Conservation (phyloP, 2,329 filamentous ascomycete genomes). For the Arachnomyces sp. region DNA sequence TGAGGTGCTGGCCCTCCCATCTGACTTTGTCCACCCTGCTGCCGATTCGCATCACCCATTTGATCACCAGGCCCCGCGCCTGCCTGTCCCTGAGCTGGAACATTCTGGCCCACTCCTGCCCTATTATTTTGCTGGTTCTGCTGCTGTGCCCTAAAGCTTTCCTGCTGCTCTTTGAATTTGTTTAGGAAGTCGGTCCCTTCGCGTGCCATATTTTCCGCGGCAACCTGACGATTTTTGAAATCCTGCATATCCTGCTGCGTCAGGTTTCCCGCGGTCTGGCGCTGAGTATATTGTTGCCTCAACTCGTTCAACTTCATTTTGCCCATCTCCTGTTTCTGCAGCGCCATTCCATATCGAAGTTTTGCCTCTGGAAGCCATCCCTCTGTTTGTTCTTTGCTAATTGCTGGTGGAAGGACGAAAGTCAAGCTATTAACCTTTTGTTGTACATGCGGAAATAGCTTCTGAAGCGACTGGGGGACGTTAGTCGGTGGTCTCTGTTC, state of each 20-base stretch:
- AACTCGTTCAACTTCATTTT: slow-evolving; percentile 35
- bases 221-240: slow-evolving; percentile 33
- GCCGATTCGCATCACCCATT: slow-evolving; percentile 6
- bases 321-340: slow-evolving; percentile 42
- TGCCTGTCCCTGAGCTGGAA: slow-evolving; percentile 22
- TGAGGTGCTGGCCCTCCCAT: slow-evolving; percentile 33
- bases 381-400: slow-evolving; percentile 35
- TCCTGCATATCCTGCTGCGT: slow-evolving; percentile 35
- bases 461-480: slow-evolving; percentile 22
- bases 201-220: slow-evolving; percentile 32
- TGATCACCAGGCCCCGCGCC: slow-evolving; percentile 6
- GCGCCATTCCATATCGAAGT: slow-evolving; percentile 38
- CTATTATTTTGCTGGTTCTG: slow-evolving; percentile 19
- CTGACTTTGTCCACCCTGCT: slow-evolving; percentile 15
- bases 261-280: slow-evolving; percentile 32
- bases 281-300: slow-evolving; percentile 29
- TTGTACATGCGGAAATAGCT: slow-evolving; percentile 39
- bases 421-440: slow-evolving; percentile 37
- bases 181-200: slow-evolving; percentile 40
- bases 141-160: slow-evolving; percentile 33
- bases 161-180: slow-evolving; percentile 43
- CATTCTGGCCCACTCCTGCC: slow-evolving; percentile 15
- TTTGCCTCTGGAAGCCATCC: slow-evolving; percentile 41
- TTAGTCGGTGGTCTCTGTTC: slow-evolving; percentile 1
- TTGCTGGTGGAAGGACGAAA: slow-evolving; percentile 38